Percentiles rank a stretch among this genome's conserved stretches.
Conservation (phyloP, 2,329 filamentous ascomycete species). For the Stenocarpella maydis region DNA sequence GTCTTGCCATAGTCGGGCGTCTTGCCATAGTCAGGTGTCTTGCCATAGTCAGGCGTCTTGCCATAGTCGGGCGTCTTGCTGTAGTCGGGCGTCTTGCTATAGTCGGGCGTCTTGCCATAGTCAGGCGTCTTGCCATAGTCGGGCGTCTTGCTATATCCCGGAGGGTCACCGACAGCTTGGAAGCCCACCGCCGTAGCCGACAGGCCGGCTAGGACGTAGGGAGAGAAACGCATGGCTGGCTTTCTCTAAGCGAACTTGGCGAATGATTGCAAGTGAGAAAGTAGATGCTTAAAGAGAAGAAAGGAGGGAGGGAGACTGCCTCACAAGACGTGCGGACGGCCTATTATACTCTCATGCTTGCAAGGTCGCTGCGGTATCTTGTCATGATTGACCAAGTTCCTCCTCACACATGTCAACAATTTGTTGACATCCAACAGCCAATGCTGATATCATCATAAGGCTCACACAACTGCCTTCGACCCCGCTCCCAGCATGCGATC, state of each 20-base stretch:
- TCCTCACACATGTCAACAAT: neutral
- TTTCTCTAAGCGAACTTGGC: conserved; percentile 1
- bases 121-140: neutral
- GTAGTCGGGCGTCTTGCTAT: conserved; percentile 1
- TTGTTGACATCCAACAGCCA: neutral
- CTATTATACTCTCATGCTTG: conserved; percentile 10
- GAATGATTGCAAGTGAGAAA: neutral
- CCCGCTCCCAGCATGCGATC: neutral
- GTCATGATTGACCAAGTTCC: neutral
- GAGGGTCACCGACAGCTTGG: conserved; percentile 2
- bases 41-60: neutral
- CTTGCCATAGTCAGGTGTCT: conserved; percentile 1
- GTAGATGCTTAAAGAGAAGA: neutral
- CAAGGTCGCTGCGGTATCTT: neutral
- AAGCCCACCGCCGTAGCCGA: conserved; percentile 20
- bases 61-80: conserved; percentile 2
- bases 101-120: conserved; percentile 6
- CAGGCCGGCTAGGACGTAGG: conserved; percentile 28
- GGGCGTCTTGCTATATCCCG: neutral
- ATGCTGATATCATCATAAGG: conserved; percentile 25
- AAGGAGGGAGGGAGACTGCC: neutral
- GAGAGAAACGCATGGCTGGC: conserved; percentile 9
- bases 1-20: neutral
- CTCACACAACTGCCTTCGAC: neutral
- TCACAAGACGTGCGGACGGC: neutral